Base-by-base conservation (phyloP, 805 yeast species). In the Candida sphagnicola region DNA sequence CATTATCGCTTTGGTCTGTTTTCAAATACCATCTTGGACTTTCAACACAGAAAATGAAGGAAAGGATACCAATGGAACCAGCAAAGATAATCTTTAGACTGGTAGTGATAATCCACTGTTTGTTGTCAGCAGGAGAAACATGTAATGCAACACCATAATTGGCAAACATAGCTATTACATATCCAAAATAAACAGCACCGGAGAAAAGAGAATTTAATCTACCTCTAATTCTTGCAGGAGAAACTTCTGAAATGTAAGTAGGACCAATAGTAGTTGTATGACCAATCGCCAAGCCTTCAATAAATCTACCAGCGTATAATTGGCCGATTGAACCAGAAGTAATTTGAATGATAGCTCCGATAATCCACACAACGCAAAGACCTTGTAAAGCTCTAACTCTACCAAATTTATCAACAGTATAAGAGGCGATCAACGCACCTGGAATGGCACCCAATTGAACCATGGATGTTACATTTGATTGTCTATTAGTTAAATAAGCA, bases 121-220 rank as follows among this genome's bases (percentile, higher is more conserved):
- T 51, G 29, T 66, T 52, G 25, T 46, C 37, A 10, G 8, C 23
- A 18, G 31, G 24, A 4, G 48, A 28, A 10, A 48, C 37, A 37
- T 48, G 49, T 5, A 53, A 25, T 14, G 48, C 52, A 35, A 46
- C 42, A 18, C 57, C 57, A 39, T 46, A 50, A 49, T 72, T 69
- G 21, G 70, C 60, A 43, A 72, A 71, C 46, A 72, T 71, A 3
- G 68, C 72, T 37, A 73, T 35, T 62, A 70, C 59, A 19, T 72
- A 62, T 14, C 82, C 82, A 10, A 75, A 53, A 50, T 75, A 74
- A n/a, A 76, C 80, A 4, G 77, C 70, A 38, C 81, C 81, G 1
- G 79, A 68, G 51, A 74, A 77, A 25, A 74, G 56, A 54, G 74
- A 66, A 34, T 65, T 67, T 44, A 75, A 67, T 28, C 72, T 45